Evolutionary conservation across 352 stramenopile species (phyloP), one percentile per base, ranked within the genome.

Genomic region (Phytophthora syringae): DNA sequence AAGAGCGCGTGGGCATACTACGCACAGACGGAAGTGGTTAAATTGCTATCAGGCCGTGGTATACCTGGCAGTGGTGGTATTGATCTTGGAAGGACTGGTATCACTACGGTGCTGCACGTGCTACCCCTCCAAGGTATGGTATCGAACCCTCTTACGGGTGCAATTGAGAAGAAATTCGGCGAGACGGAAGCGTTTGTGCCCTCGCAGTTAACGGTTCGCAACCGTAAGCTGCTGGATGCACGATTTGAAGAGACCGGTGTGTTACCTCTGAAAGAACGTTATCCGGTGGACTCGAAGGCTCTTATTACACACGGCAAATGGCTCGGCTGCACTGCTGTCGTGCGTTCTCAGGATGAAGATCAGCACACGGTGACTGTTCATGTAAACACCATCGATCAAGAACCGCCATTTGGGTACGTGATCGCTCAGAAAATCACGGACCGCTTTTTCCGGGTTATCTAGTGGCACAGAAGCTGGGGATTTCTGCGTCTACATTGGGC

Each of bases 91-190:
- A 83, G 89, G 42, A 77, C 71, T 10, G 83, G 82, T n/a, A 91
- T 94, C 49, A 71, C 77, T 7, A 76, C 68, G 0, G 72, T 91
- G 7, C 37, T 94, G 7, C 87, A 94, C 62, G 89, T 99, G 5
- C 65, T 96, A n/a, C 88, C 88, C 16, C 73, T 97, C 11, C 77
- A 96, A 67, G 88, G 89, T 53, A 98, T 99, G 94, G 87, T 97
- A 43, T 94, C 91, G n/a, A 98, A 99, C 65, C 77, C 90, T 0
- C 62, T 77, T 3, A 99, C 97, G 48, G 97, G 97, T 24, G 95
- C 92, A 2, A 89, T 95, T 25, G 93, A 94, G 51, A 99, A 99
- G 76, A 82, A 98, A 24, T 99, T 99, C 78, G 97, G 95, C 42
- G 85, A 90, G 21, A 83, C 96, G 13, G 95, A 99, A 72, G 93